Evolutionary conservation across 768 basidiomycete genomes (phyloP), one percentile per base, ranked within the genome.

Genomic region (Tephrocybe sp.): DNA sequence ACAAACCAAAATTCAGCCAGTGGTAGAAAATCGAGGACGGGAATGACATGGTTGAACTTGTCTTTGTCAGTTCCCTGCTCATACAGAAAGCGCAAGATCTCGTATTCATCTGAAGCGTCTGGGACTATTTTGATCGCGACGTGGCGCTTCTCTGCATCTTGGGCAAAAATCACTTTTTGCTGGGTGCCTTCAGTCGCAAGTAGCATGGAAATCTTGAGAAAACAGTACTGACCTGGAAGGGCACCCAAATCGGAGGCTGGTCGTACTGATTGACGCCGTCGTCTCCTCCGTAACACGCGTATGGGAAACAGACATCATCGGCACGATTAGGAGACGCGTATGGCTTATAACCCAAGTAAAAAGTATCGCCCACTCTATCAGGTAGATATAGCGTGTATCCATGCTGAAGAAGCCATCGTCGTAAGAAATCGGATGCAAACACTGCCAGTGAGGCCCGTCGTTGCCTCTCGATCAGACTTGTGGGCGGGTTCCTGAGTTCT

Each of bases 41-140:
- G 52, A 37, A 54, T 30, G n/a, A 54, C 37, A 30, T 49, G 31
- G 13, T 44, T 37, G 27, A 44, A 47, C 8, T 43, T n/a, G 10
- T 42, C 40, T 7, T 43, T n/a, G 10, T 42, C 40, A n/a, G 36
- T 19, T 15, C 25, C 15, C 41, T 60, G 53, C 21, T 60, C 30
- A 19, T 40, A 42, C 12, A 68, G 24, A 41, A 58, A 57, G 5
- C 51, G 53, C 24, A 55, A 42, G 10, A 67, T 55, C 13, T 54
- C 47, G 42, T 54, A 59, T 47, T 68, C 65, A 13, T 64, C 58
- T 10, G 59, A 52, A 4, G 46, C 43, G 15, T 56, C 49, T 45
- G 40, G 53, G 1, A 64, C 58, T 19, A 58, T 45, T 37, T 68
- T 66, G 25, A 68, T 58, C 3, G 58, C 62, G 12, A 67, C 58